Conservation (phyloP, 257 asterid genomes). For the Leonotis leonurus region DNA sequence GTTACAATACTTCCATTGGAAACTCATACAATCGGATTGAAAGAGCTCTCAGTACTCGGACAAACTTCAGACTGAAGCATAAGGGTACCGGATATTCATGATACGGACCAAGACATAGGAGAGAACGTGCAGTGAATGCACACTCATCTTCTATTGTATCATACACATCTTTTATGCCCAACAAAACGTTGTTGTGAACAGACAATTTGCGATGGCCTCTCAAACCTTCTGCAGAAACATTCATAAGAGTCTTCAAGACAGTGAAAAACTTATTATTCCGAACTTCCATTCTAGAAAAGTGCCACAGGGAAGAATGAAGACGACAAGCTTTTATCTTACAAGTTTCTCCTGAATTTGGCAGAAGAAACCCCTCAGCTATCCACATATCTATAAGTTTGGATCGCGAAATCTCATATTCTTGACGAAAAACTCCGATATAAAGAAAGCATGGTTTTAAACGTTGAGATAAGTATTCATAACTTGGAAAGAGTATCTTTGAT, state of each 20-base stretch:
- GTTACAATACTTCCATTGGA: background rate
- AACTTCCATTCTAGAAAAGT: background rate
- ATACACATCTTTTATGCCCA: background rate
- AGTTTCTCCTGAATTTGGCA: background rate
- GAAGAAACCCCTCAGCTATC: constrained; percentile 18
- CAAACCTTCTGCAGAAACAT: background rate
- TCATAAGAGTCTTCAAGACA: background rate
- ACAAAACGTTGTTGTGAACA: background rate
- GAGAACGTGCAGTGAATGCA: constrained; percentile 13
- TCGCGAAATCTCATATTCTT: background rate
- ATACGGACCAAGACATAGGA: constrained; percentile 4
- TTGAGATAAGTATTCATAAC: constrained; percentile 16
- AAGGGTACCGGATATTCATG: constrained; percentile 2
- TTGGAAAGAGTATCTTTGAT: background rate
- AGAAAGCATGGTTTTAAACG: constrained; percentile 12
- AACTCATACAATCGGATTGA: background rate
- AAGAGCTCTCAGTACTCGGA: background rate
- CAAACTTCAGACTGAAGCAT: background rate
- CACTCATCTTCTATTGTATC: background rate
- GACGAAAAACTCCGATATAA: background rate
- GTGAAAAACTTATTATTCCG: background rate
- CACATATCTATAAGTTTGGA: constrained; percentile 8
- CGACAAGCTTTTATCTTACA: constrained; percentile 1
- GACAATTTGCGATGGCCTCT: background rate
- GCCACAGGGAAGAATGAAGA: constrained; percentile 10